Evolutionary conservation across 768 basidiomycete genomes (phyloP).

Genomic region (Hypholoma fasciculare): DNA sequence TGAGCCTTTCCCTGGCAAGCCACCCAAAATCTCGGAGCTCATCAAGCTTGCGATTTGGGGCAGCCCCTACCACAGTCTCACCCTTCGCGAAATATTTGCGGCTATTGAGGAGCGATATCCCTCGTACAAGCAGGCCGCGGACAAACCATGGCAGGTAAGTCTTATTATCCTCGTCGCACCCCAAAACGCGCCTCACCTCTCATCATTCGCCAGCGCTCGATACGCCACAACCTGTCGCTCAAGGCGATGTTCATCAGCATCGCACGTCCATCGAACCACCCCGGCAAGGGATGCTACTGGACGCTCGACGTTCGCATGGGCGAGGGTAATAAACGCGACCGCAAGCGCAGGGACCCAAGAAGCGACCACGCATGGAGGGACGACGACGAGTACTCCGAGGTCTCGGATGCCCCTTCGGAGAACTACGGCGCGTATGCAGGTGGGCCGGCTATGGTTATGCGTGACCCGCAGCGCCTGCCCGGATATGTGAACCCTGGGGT

Average conservation of each 20-base stretch:
- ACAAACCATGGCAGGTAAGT: slow-evolving; percentile 14
- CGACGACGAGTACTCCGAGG: too few species aligned
- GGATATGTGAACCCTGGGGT: too few species aligned
- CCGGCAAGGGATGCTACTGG: slow-evolving; percentile 74
- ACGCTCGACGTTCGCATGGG: slow-evolving; percentile 50
- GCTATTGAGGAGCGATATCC: slow-evolving; percentile 9
- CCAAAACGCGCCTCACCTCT: background rate
- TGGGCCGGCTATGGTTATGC: too few species aligned
- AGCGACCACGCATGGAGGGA: too few species aligned
- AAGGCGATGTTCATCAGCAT: slow-evolving; percentile 55
- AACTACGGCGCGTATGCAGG: too few species aligned
- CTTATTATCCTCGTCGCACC: background rate
- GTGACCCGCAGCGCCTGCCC: too few species aligned
- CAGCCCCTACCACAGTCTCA: slow-evolving; percentile 6
- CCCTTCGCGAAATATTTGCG: slow-evolving; percentile 8
- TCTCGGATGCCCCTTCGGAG: too few species aligned
- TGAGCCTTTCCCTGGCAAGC: background rate
- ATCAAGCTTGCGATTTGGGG: slow-evolving; percentile 18
- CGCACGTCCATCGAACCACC: slow-evolving; percentile 61
- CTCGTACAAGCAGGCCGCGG: background rate
- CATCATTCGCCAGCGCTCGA: slow-evolving; percentile 30
- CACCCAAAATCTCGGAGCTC: slow-evolving; percentile 5
- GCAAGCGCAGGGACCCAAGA: slow-evolving; percentile 40
- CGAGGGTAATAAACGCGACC: slow-evolving; percentile 60
- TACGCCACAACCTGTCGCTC: slow-evolving; percentile 44